Conservation (phyloP, 2,329 filamentous ascomycete species). For the Fragosphaeria purpurea region DNA sequence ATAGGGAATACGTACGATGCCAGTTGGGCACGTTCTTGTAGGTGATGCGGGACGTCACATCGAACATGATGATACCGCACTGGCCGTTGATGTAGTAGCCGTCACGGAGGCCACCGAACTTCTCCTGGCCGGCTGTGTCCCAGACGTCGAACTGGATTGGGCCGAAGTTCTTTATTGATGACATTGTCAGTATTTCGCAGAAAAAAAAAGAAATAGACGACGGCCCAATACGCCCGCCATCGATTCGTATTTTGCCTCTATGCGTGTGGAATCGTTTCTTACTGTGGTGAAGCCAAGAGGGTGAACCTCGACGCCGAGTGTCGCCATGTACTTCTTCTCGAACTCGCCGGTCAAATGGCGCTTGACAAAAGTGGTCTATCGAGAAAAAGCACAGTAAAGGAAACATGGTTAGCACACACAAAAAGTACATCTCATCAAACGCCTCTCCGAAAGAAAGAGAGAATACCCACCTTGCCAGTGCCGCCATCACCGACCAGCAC, state of each 20-base stretch:
- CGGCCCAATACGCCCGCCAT: not conserved
- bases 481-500: conserved; percentile 98
- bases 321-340: conserved; percentile 99
- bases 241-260: too few relatives aligned
- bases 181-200: conserved; percentile 13
- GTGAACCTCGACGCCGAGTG: conserved; percentile 98
- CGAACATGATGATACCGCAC: conserved; percentile 99
- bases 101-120: conserved; percentile 98
- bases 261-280: conserved; percentile 35
- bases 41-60: conserved; percentile 97
- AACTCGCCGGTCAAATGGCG: conserved; percentile 99
- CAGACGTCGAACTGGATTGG: conserved; percentile 98
- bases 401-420: conserved; percentile 5
- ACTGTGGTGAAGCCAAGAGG: conserved; percentile 96
- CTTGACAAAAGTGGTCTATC: conserved; percentile 98
- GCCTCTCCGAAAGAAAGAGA: not conserved
- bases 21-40: conserved; percentile 99
- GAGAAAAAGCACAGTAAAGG: not conserved
- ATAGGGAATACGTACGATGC: conserved; percentile 67
- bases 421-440: not conserved
- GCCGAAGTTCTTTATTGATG: conserved; percentile 73
- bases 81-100: conserved; percentile 99
- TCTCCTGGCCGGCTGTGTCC: conserved; percentile 98
- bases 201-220: too few relatives aligned
- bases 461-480: conserved; percentile 83